These are phyloP conservation scores for Earliella scabrosa DNA, from an alignment of 1,284 basidiomycete genomes.

Conservation along the genomic window DNA sequence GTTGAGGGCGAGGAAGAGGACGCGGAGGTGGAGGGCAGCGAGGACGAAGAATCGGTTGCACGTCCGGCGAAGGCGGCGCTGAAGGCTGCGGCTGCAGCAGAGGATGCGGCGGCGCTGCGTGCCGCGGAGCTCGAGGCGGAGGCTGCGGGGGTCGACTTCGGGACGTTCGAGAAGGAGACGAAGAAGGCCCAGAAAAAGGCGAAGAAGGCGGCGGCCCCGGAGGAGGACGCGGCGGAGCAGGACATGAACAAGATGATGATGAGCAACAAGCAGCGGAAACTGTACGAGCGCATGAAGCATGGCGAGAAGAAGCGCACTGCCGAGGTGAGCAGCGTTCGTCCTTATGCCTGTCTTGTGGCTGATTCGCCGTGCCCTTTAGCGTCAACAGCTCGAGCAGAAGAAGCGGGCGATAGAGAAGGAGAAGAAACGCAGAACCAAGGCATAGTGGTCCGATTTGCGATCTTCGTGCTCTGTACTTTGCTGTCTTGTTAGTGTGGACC, in stretches of 20 bases:
- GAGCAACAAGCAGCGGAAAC: slow-evolving; percentile 95
- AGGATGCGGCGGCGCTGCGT: slow-evolving; percentile 76
- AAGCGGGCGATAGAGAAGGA: slow-evolving; percentile 63
- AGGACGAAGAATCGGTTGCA: slow-evolving; percentile 47
- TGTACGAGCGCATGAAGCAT: slow-evolving; percentile 96
- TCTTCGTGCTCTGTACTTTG: not conserved
- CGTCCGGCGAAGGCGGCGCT: slow-evolving; percentile 46
- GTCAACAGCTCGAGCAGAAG: slow-evolving; percentile 65
- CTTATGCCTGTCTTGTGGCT: not conserved
- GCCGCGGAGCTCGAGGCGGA: slow-evolving; percentile 95
- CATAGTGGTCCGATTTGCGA: slow-evolving; percentile 10
- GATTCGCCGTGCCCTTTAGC: slow-evolving; percentile 40
- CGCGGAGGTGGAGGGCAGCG: slow-evolving; percentile 38
- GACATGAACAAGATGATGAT: slow-evolving; percentile 99
- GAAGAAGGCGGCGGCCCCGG: slow-evolving; percentile 37
- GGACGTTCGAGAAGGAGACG: slow-evolving; percentile 82
- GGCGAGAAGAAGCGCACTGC: slow-evolving; percentile 79
- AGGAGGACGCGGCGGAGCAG: slow-evolving; percentile 61
- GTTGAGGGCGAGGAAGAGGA: slow-evolving; percentile 38
- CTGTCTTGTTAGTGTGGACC: not conserved
- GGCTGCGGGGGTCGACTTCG: slow-evolving; percentile 84
- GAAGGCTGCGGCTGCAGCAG: slow-evolving; percentile 57
- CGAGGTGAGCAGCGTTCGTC: slow-evolving; percentile 67
- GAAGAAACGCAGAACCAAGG: slow-evolving; percentile 46
- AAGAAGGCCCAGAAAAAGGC: slow-evolving; percentile 67